These are phyloP conservation scores for Aspergillus sclerotioniger DNA, from an alignment of 495 filamentous ascomycete species.

Conservation along the genomic window DNA sequence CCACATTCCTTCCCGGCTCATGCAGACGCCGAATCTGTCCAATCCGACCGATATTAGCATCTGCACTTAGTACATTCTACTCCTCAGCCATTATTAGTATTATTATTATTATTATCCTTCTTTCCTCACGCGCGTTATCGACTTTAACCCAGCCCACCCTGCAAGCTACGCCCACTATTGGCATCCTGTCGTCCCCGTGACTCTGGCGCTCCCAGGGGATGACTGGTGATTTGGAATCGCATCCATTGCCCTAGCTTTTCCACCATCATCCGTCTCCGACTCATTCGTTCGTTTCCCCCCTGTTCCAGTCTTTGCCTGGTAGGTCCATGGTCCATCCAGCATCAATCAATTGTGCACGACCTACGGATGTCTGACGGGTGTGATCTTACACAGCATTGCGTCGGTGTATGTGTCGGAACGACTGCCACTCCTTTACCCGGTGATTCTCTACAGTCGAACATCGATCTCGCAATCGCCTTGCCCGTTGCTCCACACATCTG, in stretches of 20 bases:
- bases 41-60: slow-evolving; percentile 14
- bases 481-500: not conserved
- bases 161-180: slow-evolving; percentile 18
- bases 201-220: slow-evolving; percentile 9
- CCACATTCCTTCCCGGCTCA: slow-evolving; percentile 23
- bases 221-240: slow-evolving; percentile 8
- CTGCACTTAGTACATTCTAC: not conserved
- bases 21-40: slow-evolving; percentile 14
- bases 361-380: slow-evolving; percentile 14
- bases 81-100: slow-evolving; percentile 3
- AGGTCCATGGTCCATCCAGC: not conserved
- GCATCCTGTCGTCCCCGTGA: slow-evolving; percentile 9
- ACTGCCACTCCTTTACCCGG: slow-evolving; percentile 3
- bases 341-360: not conserved
- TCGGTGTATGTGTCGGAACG: slow-evolving; percentile 5
- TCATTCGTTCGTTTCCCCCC: not conserved
- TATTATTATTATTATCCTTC: too few species aligned
- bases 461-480: not conserved
- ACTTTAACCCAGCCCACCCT: slow-evolving; percentile 10
- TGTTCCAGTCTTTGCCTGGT: not conserved
- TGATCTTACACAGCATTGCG: slow-evolving; percentile 10
- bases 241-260: not conserved
- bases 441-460: not conserved
- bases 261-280: too few species aligned
- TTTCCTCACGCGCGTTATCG: slow-evolving; percentile 8